Conservation (phyloP, 2,329 filamentous ascomycete genomes). For the Neofusicoccum parvum region DNA sequence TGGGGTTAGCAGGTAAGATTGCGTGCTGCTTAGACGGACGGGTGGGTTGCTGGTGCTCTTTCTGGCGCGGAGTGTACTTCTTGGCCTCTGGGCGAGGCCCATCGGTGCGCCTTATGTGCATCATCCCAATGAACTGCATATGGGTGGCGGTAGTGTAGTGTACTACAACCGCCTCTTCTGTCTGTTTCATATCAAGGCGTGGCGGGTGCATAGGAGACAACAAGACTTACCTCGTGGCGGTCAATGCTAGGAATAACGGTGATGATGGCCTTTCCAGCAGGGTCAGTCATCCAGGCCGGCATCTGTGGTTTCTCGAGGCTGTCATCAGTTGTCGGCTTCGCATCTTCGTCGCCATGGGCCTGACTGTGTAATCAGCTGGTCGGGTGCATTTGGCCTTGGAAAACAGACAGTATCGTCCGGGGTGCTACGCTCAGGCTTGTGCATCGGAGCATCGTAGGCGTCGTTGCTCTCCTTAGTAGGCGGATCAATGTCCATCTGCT, state of each 20-base stretch:
- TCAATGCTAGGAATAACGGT: neutral
- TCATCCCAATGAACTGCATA: neutral
- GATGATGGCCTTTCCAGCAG: neutral
- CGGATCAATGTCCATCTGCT: neutral
- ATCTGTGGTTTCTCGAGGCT: neutral
- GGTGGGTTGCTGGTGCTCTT: neutral
- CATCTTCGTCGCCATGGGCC: neutral
- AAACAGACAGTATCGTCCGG: neutral
- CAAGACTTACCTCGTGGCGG: neutral
- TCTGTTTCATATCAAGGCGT: neutral
- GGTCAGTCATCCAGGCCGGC: conserved; percentile 2
- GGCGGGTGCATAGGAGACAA: neutral
- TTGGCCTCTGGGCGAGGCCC: too few species aligned
- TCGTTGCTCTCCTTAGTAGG: neutral
- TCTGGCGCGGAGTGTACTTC: too few species aligned
- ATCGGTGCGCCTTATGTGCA: neutral
- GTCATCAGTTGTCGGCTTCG: too few species aligned
- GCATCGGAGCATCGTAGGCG: neutral
- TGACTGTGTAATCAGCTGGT: neutral
- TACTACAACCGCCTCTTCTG: neutral
- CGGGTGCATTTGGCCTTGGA: neutral
- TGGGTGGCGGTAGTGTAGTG: neutral
- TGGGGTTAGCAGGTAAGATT: too few species aligned
- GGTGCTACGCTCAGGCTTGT: too few species aligned
- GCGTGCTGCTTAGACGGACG: too few species aligned